A percentile compares a stretch with the other conserved stretches of the same genome.
Conservation (phyloP, 2,329 filamentous ascomycete genomes). For the Lecanicillium sp. region DNA sequence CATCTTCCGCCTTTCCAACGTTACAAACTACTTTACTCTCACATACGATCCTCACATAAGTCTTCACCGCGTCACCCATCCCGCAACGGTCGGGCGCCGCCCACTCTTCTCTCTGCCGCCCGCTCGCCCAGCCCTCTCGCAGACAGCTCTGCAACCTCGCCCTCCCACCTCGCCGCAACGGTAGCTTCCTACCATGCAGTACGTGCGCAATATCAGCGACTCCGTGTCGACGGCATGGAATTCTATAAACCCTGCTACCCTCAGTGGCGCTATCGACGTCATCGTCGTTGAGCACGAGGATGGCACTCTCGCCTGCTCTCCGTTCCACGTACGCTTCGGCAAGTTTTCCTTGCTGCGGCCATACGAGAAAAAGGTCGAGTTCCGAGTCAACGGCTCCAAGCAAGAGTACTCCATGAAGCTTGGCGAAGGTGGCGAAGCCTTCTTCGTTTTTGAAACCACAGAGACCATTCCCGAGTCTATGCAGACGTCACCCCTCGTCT, state of each 20-base stretch:
- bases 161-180: neutral
- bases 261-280: slow-evolving; percentile 97
- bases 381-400: slow-evolving; percentile 85
- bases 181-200: slow-evolving; percentile 65
- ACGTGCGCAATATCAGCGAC: slow-evolving; percentile 91
- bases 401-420: slow-evolving; percentile 98
- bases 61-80: too few species aligned
- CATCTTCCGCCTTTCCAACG: neutral
- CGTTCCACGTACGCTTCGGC: slow-evolving; percentile 97
- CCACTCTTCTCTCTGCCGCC: too few species aligned
- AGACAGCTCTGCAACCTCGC: too few species aligned
- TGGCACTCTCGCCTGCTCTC: slow-evolving; percentile 82
- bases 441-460: slow-evolving; percentile 96
- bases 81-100: too few species aligned
- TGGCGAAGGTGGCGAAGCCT: slow-evolving; percentile 93
- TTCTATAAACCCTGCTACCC: slow-evolving; percentile 94
- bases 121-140: too few species aligned
- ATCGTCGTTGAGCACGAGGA: slow-evolving; percentile 97
- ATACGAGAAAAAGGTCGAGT: slow-evolving; percentile 98
- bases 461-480: slow-evolving; percentile 86
- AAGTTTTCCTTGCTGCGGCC: slow-evolving; percentile 95
- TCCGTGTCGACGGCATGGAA: slow-evolving; percentile 99
- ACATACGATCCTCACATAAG: too few species aligned
- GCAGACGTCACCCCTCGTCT: slow-evolving; percentile 91
- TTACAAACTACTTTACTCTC: neutral